Base-by-base conservation (phyloP, 139 green algal species). In the Picochlorum sp. region DNA sequence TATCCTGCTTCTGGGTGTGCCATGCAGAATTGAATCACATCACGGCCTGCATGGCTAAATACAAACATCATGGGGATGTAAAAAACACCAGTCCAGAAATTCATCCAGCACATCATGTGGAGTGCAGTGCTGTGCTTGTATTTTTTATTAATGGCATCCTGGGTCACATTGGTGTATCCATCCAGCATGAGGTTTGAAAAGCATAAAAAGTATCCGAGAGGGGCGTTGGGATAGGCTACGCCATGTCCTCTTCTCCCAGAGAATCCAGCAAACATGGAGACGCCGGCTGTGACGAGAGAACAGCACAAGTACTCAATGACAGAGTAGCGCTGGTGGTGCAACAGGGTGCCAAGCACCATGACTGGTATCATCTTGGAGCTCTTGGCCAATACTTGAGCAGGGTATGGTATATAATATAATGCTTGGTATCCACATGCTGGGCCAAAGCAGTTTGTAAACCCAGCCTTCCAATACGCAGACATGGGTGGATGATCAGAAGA, bases 71-170 rank as follows among this genome's bases (percentile, higher is more conserved):
- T 91, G 88, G 78, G 62, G 0, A 96, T 69, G 68, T 92, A 96
- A 15, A 79, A 67, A 83, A 96, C 24, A 90, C 49, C 16, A n/a
- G 77, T 84, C 89, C 89, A 97, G 44, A 96, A 86, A 80, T 99
- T 99, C 85, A 96, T 99, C 77, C 86, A 93, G 72, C 81, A 89
- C 94, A 99, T 99, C 77, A 95, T 96, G 63, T 92, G 80, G 44
- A 95, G 72, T 7, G 83, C 74, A 45, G 74, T 80, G 23, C 21
- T 34, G 10, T 66, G 47, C 4, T 68, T 77, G 70, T 92, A 86
- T 21, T 75, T 62, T 34, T 72, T 51, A 65, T 95, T 86, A 65
- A 96, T 86, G 52, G 85, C 77, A 55, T 96, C 89, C 78, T 96
- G 88, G 13, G 67, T 21, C 6, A 63, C 62, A 21, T 68, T 59